Base-by-base conservation (phyloP, 2,329 filamentous ascomycete genomes). In the Aspergillus proliferans region DNA sequence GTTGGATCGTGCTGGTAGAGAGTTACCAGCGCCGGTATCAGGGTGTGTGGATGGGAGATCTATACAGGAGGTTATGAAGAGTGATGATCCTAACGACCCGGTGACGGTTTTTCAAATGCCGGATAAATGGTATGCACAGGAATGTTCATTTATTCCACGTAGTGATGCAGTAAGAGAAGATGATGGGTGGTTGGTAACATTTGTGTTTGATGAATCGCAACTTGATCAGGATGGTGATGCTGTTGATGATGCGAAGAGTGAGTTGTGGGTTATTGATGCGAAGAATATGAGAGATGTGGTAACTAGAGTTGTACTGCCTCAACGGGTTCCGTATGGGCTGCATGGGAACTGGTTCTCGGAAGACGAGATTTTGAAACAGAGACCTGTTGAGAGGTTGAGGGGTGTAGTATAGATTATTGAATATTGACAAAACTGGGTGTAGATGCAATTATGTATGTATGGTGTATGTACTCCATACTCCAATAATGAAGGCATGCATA, bases 181-280 rank as follows among this genome's bases (percentile, higher is more conserved):
- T 55, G 82, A 84, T 53, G 85, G 85, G 0, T 87, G 77, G 67
- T 68, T 87, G 0, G 68, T 88, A 4, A 83, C 81, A 42, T 87
- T 86, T 54, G 83, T 84, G 1, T 88, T 88, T 52, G 82, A 88
- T 53, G 85, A 87, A 57, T 71, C 74, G 1, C 83, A 87, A 59
- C 69, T 87, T 0, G 73, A 82, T 38, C 34, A 24, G n/a, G 60
- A 66, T 1, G 80, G 77, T 0, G 67, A 75, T 36, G 80, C 76
- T 46, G 57, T 49, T 0, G 64, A 71, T 0, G 64, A 66, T 1
- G 72, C 80, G 0, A 70, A 61, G 21, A 83, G 79, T 28, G 84
- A 88, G 63, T 68, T 88, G 0, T 88, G 85, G 85, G 72, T 87
- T 12, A 74, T 88, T 26, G 77, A 87, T 58, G 84, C 84, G 0